Evolutionary conservation across 208 protist genomes (phyloP).

Genomic region (Leishmania martiniquensis): DNA sequence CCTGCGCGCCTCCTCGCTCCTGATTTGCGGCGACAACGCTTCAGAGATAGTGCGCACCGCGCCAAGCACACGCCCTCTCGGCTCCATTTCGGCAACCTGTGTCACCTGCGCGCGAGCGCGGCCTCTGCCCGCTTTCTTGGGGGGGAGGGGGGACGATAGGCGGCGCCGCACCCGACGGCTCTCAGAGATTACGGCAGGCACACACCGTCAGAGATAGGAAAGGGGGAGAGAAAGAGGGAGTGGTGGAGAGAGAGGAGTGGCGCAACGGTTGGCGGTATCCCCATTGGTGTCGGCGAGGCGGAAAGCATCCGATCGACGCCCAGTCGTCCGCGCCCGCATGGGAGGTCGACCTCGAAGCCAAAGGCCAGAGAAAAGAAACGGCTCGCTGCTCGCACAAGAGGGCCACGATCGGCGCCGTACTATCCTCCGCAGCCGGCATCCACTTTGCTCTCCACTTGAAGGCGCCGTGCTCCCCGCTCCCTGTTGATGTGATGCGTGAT

Average conservation of each 20-base stretch:
- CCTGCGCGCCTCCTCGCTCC: conserved; percentile 34
- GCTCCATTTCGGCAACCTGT: conserved; percentile 13
- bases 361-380: not conserved
- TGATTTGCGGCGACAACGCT: conserved; percentile 40
- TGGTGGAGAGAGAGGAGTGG: not conserved
- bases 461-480: not conserved
- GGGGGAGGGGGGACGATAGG: not conserved
- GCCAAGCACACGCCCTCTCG: conserved; percentile 65
- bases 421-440: not conserved
- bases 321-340: not conserved
- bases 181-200: conserved; percentile 7
- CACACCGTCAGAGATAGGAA: not conserved
- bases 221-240: not conserved
- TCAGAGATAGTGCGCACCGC: conserved; percentile 66
- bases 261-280: not conserved
- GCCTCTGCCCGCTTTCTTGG: not conserved
- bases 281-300: not conserved
- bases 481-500: not conserved
- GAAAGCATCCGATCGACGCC: not conserved
- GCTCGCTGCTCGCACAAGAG: not conserved
- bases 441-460: not conserved
- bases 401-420: too few relatives aligned
- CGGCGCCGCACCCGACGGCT: not conserved
- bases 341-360: too few relatives aligned
- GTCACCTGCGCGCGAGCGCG: not conserved